Percentiles rank a stretch among this genome's conserved stretches.
These are phyloP conservation scores for Boeremia lycopersici DNA, from an alignment of 2,329 filamentous ascomycete species.

Conservation along the genomic window DNA sequence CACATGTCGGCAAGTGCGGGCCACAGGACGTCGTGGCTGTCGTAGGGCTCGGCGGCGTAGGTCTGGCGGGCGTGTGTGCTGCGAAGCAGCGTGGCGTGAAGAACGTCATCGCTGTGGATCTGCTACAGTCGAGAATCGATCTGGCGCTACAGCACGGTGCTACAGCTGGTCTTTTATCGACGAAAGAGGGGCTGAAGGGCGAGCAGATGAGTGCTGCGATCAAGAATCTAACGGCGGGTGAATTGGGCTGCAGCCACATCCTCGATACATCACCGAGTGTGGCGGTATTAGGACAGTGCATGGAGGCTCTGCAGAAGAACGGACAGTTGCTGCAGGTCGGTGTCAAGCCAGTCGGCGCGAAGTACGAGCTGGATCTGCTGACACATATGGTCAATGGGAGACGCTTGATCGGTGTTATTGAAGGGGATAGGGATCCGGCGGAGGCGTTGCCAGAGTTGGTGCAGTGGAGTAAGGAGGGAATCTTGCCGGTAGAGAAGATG, in stretches of 20 bases:
- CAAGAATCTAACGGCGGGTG: slow-evolving; percentile 30
- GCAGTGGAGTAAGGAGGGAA: slow-evolving; percentile 16
- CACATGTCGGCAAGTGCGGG: slow-evolving; percentile 44
- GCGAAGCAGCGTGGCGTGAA: slow-evolving; percentile 51
- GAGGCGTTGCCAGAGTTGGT: slow-evolving; percentile 24
- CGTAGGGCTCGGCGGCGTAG: slow-evolving; percentile 55
- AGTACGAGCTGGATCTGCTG: slow-evolving; percentile 21
- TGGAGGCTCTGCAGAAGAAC: slow-evolving; percentile 25
- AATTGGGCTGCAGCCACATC: slow-evolving; percentile 18
- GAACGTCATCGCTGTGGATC: slow-evolving; percentile 48
- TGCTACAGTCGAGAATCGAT: slow-evolving; percentile 39
- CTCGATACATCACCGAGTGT: slow-evolving; percentile 21
- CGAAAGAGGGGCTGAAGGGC: slow-evolving; percentile 13
- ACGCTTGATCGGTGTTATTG: slow-evolving; percentile 21
- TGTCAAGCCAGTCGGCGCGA: slow-evolving; percentile 24
- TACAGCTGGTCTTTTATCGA: slow-evolving; percentile 14
- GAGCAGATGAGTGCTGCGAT: slow-evolving; percentile 45
- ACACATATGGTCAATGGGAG: slow-evolving; percentile 23
- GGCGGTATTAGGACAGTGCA: slow-evolving; percentile 19
- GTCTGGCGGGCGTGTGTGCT: slow-evolving; percentile 45
- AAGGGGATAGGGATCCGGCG: slow-evolving; percentile 21
- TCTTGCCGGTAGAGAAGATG: slow-evolving; percentile 22
- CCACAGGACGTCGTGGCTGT: slow-evolving; percentile 49
- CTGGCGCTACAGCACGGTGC: slow-evolving; percentile 47
- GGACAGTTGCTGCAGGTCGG: slow-evolving; percentile 22